phyloP scores from a whole-genome alignment of 78 protist genomes.

The Dictyostelium firmibasis region DNA sequence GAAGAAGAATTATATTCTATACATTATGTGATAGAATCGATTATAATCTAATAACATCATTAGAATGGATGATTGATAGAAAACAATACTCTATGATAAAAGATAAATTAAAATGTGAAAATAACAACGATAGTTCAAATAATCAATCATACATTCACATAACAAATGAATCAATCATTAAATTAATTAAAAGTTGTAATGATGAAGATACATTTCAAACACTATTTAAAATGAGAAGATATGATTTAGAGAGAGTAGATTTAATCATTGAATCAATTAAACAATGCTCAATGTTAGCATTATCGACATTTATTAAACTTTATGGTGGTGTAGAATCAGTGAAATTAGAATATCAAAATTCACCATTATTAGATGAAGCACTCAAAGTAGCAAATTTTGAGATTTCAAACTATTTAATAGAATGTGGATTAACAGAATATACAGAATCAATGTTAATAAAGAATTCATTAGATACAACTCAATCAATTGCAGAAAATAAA shows the following conservation, averaged over 20 bases:
- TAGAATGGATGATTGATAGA: neutral
- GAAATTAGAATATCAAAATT: neutral
- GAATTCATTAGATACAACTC: too few species aligned
- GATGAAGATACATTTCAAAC: neutral
- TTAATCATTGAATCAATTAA: neutral
- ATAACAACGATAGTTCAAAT: neutral
- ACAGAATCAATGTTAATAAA: neutral
- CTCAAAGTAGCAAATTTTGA: neutral
- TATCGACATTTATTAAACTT: neutral
- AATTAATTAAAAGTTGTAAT: neutral
- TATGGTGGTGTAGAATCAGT: neutral
- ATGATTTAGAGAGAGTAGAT: neutral
- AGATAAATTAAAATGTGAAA: neutral
- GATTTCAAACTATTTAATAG: neutral
- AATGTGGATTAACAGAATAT: neutral
- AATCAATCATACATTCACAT: neutral
- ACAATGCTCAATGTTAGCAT: neutral
- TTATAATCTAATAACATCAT: too few species aligned
- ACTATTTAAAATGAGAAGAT: neutral
- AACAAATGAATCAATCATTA: neutral
- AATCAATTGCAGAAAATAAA: too few species aligned
- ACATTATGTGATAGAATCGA: too few species aligned
- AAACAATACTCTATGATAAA: neutral
- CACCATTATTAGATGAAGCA: neutral
- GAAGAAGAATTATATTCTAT: too few species aligned